Conservation (phyloP, 202 grass and related monocot genomes). For the Cymbopogon flexuosus region DNA sequence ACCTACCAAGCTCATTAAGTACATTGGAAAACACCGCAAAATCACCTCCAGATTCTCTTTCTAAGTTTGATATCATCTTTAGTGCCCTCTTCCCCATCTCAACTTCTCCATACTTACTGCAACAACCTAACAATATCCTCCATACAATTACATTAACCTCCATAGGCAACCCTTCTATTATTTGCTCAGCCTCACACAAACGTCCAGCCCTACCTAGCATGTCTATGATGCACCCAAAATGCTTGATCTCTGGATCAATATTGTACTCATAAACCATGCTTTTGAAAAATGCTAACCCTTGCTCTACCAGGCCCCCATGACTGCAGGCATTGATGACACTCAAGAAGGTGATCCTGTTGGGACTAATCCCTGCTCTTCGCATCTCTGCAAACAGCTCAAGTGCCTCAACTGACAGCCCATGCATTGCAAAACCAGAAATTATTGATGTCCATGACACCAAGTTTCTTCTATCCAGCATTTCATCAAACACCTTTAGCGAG, state of each 20-base stretch:
- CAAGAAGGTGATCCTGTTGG: slow-evolving; percentile 63
- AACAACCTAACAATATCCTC: slow-evolving; percentile 63
- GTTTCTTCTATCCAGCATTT: slow-evolving; percentile 45
- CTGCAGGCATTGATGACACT: slow-evolving; percentile 59
- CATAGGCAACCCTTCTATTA: slow-evolving; percentile 53
- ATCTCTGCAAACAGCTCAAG: slow-evolving; percentile 53
- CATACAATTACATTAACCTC: slow-evolving; percentile 58
- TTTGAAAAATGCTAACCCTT: slow-evolving; percentile 57
- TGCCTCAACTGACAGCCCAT: slow-evolving; percentile 48
- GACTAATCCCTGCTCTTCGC: slow-evolving; percentile 33
- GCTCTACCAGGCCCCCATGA: slow-evolving; percentile 68
- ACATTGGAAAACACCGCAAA: slow-evolving; percentile 66
- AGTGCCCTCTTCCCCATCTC: slow-evolving; percentile 64
- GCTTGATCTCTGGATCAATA: slow-evolving; percentile 60
- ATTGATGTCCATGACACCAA: slow-evolving; percentile 81
- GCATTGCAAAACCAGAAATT: slow-evolving; percentile 53
- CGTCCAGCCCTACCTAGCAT: slow-evolving; percentile 66
- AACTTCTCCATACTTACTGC: slow-evolving; percentile 69
- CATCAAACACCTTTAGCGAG: slow-evolving; percentile 44
- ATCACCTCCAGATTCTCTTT: slow-evolving; percentile 55
- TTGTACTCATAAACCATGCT: slow-evolving; percentile 60
- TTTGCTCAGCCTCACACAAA: slow-evolving; percentile 52
- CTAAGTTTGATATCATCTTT: slow-evolving; percentile 53
- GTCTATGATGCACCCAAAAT: slow-evolving; percentile 77
- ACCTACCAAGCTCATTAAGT: slow-evolving; percentile 55